These are phyloP conservation scores for Globisporangium canariense DNA, from an alignment of 352 stramenopile species.

Conservation along the genomic window DNA sequence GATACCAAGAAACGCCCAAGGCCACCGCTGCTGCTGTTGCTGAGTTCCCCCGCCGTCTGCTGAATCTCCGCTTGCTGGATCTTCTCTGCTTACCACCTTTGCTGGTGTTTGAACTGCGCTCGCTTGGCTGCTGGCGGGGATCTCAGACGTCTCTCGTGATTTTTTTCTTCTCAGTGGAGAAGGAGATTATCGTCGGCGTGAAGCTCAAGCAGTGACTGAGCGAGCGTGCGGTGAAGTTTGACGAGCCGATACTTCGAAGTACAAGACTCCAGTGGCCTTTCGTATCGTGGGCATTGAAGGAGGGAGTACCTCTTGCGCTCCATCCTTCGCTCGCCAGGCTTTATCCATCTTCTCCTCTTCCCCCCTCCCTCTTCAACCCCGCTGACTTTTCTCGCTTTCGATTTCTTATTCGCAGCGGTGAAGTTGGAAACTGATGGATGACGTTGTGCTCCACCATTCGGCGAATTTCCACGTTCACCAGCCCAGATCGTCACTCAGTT, in stretches of 20 bases:
- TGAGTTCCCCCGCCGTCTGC: neutral
- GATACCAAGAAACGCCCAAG: conserved; percentile 2
- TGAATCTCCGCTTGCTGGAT: neutral
- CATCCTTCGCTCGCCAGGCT: neutral
- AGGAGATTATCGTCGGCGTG: neutral
- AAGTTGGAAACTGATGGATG: neutral
- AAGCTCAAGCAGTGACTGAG: neutral
- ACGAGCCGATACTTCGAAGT: neutral
- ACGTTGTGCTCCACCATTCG: neutral
- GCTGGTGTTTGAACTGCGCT: neutral
- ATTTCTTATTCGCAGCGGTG: conserved; percentile 10
- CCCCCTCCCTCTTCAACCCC: too few relatives aligned
- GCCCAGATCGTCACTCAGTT: neutral
- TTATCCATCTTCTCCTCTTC: neutral
- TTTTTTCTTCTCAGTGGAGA: neutral
- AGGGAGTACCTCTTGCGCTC: too few relatives aligned
- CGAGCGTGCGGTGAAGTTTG: neutral
- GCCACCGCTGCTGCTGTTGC: neutral
- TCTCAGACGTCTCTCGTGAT: neutral
- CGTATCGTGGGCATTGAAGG: neutral
- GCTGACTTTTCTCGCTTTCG: neutral
- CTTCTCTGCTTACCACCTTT: neutral
- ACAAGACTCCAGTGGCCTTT: neutral
- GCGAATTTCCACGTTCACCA: neutral
- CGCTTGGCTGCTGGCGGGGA: neutral